Conservation (phyloP, 1,284 basidiomycete species). For the Pyrrhoderma lamaoense region DNA sequence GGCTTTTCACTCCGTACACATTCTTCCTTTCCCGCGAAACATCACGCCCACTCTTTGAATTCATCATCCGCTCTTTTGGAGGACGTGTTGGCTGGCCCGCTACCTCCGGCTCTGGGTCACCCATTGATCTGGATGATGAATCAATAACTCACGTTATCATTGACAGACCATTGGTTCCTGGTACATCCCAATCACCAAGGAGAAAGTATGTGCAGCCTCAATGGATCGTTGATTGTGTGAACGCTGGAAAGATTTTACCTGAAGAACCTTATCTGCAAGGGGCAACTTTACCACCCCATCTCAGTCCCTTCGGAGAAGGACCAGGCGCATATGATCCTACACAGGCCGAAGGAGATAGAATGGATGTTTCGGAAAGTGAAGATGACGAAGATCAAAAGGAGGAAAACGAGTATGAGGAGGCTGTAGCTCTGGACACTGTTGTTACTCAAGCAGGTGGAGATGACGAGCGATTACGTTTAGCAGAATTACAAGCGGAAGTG, state of each 20-base stretch:
- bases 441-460: slow-evolving; percentile 54
- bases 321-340: slow-evolving; percentile 71
- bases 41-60: slow-evolving; percentile 90
- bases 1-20: slow-evolving; percentile 80
- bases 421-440: slow-evolving; percentile 40
- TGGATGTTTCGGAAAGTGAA: slow-evolving; percentile 28
- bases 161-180: slow-evolving; percentile 71
- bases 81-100: slow-evolving; percentile 86
- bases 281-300: slow-evolving; percentile 84
- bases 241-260: slow-evolving; percentile 76
- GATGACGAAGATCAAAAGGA: slow-evolving; percentile 31
- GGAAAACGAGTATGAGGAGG: slow-evolving; percentile 31
- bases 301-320: slow-evolving; percentile 90
- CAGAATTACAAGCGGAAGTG: slow-evolving; percentile 90
- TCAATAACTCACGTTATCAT: slow-evolving; percentile 95
- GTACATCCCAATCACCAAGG: slow-evolving; percentile 45
- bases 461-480: slow-evolving; percentile 71
- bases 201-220: slow-evolving; percentile 95
- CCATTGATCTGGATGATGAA: slow-evolving; percentile 64
- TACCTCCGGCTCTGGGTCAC: slow-evolving; percentile 79
- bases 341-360: slow-evolving; percentile 33
- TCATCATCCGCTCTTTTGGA: slow-evolving; percentile 88
- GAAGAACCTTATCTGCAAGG: slow-evolving; percentile 88
- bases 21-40: slow-evolving; percentile 96
- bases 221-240: slow-evolving; percentile 97